A percentile compares a stretch with the other conserved stretches of the same genome.
phyloP scores from a whole-genome alignment of 768 basidiomycete genomes.

The Cystofilobasidium capitatum region DNA sequence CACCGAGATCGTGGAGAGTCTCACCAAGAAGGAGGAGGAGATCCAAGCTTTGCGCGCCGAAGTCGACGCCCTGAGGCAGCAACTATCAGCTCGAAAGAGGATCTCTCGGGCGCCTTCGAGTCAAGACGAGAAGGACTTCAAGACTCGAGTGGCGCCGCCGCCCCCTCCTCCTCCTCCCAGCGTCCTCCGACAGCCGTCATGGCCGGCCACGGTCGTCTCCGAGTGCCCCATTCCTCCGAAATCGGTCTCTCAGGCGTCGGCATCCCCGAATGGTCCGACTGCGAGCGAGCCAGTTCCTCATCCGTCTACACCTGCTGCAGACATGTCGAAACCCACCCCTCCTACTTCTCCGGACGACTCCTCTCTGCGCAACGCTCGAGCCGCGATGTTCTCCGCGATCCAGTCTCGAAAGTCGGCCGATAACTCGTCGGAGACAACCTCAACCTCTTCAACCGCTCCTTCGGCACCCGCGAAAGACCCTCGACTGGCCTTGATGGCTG shows the following conservation, averaged over 20 bases:
- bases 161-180: slow-evolving; percentile 50
- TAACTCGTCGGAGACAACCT: background rate
- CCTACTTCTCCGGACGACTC: background rate
- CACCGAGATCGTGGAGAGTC: slow-evolving; percentile 56
- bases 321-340: background rate
- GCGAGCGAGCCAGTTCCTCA: background rate
- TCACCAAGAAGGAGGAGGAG: slow-evolving; percentile 60
- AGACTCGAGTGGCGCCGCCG: slow-evolving; percentile 56
- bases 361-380: background rate
- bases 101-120: background rate
- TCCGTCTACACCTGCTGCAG: background rate
- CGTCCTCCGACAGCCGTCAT: background rate
- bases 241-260: slow-evolving; percentile 26
- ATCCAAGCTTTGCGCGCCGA: slow-evolving; percentile 45
- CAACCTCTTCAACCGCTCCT: too few species aligned
- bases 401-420: background rate
- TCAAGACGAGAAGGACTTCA: slow-evolving; percentile 60
- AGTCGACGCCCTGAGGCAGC: slow-evolving; percentile 32
- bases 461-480: too few species aligned
- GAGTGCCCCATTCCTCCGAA: slow-evolving; percentile 35
- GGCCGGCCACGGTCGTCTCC: slow-evolving; percentile 18
- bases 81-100: slow-evolving; percentile 41
- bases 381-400: background rate
- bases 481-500: background rate
- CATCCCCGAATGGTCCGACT: slow-evolving; percentile 28